Conservation (phyloP, 306 rosid species). For the Albizia julibrissin region DNA sequence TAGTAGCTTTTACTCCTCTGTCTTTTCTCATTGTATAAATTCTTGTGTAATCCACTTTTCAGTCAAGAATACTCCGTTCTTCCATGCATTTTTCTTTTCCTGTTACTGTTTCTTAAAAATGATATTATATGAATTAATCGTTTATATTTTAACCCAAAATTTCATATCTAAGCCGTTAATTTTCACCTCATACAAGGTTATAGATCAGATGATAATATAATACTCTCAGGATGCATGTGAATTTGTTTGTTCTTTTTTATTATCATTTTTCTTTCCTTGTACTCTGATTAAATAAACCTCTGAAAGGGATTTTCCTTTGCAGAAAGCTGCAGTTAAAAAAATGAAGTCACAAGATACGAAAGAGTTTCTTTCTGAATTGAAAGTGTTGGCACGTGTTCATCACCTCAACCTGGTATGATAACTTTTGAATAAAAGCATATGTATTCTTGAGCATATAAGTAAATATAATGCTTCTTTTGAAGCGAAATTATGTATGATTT, state of each 20-base stretch:
- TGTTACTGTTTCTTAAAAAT: not conserved
- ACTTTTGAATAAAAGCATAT: not conserved
- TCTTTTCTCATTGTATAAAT: no score
- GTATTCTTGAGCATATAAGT: not conserved
- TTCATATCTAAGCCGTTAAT: not conserved
- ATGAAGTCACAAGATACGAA: conserved; percentile 82
- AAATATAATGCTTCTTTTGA: not conserved
- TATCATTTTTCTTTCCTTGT: conserved; percentile 2
- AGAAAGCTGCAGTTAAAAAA: conserved; percentile 88
- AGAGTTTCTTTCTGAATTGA: conserved; percentile 84
- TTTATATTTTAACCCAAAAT: not conserved
- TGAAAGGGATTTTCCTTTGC: conserved; percentile 21
- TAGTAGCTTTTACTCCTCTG: no score
- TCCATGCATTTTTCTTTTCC: not conserved
- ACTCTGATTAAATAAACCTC: conserved; percentile 11
- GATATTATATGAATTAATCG: not conserved
- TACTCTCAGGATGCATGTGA: not conserved
- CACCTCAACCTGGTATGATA: conserved; percentile 83
- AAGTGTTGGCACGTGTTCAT: conserved; percentile 82
- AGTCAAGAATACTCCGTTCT: not conserved
- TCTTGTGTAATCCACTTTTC: no score
- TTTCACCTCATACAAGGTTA: not conserved
- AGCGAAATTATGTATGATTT: not conserved
- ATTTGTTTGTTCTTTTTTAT: not conserved
- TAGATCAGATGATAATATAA: not conserved